phyloP scores from a whole-genome alignment of 768 basidiomycete genomes.

The Mycena belliarum region DNA sequence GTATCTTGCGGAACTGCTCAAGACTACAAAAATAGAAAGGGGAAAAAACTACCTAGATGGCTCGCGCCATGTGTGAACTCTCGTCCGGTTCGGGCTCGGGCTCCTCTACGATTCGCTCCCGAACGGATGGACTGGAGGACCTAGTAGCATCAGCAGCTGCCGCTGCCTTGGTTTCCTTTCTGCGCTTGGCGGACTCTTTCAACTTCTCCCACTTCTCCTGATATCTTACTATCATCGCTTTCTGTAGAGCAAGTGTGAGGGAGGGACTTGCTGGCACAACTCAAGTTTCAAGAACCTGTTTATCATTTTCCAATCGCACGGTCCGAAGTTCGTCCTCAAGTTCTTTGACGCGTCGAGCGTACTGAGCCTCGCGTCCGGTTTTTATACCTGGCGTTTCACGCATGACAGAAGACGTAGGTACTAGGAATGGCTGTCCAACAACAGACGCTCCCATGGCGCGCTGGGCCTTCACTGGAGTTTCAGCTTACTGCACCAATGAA shows the following conservation, averaged over 20 bases:
- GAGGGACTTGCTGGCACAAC: background rate
- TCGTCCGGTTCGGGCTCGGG: constrained; percentile 53
- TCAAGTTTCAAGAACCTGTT: constrained; percentile 53
- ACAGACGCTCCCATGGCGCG: constrained; percentile 74
- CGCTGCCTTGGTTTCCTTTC: constrained; percentile 73
- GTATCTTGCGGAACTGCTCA: constrained; percentile 5
- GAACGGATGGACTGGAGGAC: constrained; percentile 41
- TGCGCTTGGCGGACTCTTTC: constrained; percentile 84
- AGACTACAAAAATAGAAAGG: constrained; percentile 10
- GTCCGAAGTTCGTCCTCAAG: constrained; percentile 76
- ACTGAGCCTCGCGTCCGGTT: constrained; percentile 37
- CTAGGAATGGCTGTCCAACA: constrained; percentile 45
- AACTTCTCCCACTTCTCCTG: constrained; percentile 88
- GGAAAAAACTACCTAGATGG: constrained; percentile 12
- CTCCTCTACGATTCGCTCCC: constrained; percentile 76
- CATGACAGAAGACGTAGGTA: constrained; percentile 25
- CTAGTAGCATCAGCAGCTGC: constrained; percentile 36
- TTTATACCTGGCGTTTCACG: constrained; percentile 23
- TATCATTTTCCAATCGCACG: constrained; percentile 73
- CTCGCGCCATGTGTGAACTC: background rate
- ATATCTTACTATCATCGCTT: constrained; percentile 80
- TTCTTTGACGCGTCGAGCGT: constrained; percentile 68
- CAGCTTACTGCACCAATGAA: background rate
- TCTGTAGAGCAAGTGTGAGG: constrained; percentile 44
- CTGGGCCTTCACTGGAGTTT: constrained; percentile 58